phyloP scores from a whole-genome alignment of 139 green algal genomes.

The Chlorella sp. region DNA sequence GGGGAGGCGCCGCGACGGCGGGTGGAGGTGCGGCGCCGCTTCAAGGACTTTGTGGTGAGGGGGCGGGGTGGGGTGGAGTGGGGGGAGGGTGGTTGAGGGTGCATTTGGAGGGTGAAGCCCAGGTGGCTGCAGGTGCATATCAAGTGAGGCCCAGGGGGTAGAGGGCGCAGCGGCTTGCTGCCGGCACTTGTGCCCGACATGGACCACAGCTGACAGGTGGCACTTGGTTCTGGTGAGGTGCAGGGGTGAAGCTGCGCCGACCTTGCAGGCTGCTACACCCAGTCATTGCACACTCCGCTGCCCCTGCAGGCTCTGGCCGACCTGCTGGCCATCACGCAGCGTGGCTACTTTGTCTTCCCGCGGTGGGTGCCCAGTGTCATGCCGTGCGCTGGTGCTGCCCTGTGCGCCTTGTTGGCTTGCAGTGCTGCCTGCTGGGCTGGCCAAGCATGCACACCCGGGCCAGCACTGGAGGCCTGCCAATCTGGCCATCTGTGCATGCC shows the following conservation, averaged over 20 bases:
- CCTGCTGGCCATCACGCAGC: constrained; percentile 72
- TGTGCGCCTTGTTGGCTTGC: background rate
- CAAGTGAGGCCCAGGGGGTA: too few species aligned
- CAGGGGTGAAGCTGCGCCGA: too few species aligned
- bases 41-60: constrained; percentile 86
- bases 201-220: too few species aligned
- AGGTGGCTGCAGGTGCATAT: background rate
- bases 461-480: too few species aligned
- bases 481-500: background rate
- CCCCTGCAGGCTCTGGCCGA: constrained; percentile 68
- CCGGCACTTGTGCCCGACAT: too few species aligned
- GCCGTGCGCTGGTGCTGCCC: background rate
- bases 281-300: too few species aligned
- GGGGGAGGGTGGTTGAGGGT: background rate
- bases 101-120: background rate
- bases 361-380: constrained; percentile 33
- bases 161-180: too few species aligned
- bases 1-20: constrained; percentile 63
- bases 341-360: constrained; percentile 91
- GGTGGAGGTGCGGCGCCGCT: constrained; percentile 77
- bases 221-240: too few species aligned
- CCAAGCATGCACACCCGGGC: too few species aligned
- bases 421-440: too few species aligned
- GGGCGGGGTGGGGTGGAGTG: background rate
- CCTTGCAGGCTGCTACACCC: too few species aligned